Conservation (phyloP, 805 yeast genomes). For the Wickerhamiella vanderwaltii region DNA sequence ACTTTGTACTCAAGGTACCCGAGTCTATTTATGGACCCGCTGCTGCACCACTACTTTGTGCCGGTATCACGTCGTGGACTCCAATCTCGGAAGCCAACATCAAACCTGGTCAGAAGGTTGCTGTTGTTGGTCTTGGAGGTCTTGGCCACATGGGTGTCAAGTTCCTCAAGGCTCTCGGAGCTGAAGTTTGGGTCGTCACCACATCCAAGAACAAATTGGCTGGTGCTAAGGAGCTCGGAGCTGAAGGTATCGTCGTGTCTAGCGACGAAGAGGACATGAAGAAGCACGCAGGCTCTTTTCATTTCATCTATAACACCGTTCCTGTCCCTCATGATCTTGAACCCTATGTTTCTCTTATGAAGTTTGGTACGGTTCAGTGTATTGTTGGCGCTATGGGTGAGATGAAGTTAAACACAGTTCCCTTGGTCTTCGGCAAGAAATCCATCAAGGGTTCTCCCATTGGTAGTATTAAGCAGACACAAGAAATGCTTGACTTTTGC, state of each 20-base stretch:
- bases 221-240: constrained; percentile 32
- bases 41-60: constrained; percentile 67
- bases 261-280: constrained; percentile 31
- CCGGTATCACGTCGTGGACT: constrained; percentile 61
- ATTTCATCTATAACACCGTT: constrained; percentile 43
- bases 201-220: constrained; percentile 41
- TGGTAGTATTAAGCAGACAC: constrained; percentile 55
- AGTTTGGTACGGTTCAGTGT: constrained; percentile 45
- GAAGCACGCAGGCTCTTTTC: constrained; percentile 30
- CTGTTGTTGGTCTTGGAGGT: constrained; percentile 54
- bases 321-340: constrained; percentile 38
- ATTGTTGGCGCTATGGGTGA: constrained; percentile 52
- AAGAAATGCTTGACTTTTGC: constrained; percentile 54
- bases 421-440: constrained; percentile 35
- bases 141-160: constrained; percentile 50
- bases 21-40: constrained; percentile 37
- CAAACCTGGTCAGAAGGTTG: constrained; percentile 37
- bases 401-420: constrained; percentile 32
- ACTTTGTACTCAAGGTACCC: constrained; percentile 54
- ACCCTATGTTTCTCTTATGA: constrained; percentile 38
- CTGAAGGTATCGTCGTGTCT: constrained; percentile 44
- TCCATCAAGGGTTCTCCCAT: constrained; percentile 36
- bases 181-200: constrained; percentile 46
- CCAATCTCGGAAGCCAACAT: constrained; percentile 42
- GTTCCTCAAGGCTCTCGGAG: constrained; percentile 50